Evolutionary conservation across 1,284 basidiomycete genomes (phyloP).

Genomic region (Lignosus rhinocerotis): DNA sequence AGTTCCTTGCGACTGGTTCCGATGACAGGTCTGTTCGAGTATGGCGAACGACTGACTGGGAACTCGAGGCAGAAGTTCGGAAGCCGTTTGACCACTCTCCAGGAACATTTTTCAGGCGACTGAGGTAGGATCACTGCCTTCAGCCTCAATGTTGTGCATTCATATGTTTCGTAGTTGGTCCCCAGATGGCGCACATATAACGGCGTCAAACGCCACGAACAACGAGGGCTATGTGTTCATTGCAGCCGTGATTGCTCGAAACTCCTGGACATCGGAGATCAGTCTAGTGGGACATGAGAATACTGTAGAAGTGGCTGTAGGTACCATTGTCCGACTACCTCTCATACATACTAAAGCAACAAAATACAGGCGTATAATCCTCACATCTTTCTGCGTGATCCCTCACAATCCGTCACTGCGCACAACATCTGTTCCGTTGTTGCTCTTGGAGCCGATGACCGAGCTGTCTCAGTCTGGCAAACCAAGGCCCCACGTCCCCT

Average conservation of each 20-base stretch:
- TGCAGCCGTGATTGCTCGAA: slow-evolving; percentile 89
- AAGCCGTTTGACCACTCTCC: slow-evolving; percentile 95
- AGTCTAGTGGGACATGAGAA: slow-evolving; percentile 97
- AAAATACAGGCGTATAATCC: slow-evolving; percentile 82
- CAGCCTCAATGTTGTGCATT: neutral
- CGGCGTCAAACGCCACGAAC: slow-evolving; percentile 96
- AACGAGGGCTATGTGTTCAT: slow-evolving; percentile 96
- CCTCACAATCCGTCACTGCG: slow-evolving; percentile 61
- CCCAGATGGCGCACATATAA: slow-evolving; percentile 97
- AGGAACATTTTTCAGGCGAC: slow-evolving; percentile 91
- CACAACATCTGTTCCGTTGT: slow-evolving; percentile 84
- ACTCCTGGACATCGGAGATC: slow-evolving; percentile 86
- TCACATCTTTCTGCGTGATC: slow-evolving; percentile 84
- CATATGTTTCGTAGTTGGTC: slow-evolving; percentile 74
- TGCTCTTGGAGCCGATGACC: slow-evolving; percentile 88
- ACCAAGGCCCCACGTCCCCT: slow-evolving; percentile 88
- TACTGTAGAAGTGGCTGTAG: slow-evolving; percentile 92
- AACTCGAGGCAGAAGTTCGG: slow-evolving; percentile 77
- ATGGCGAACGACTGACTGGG: slow-evolving; percentile 95
- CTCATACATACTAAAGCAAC: slow-evolving; percentile 20
- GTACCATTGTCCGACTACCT: slow-evolving; percentile 28
- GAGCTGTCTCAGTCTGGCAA: slow-evolving; percentile 90
- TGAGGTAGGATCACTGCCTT: slow-evolving; percentile 58
- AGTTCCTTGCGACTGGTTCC: slow-evolving; percentile 95
- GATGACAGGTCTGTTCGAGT: slow-evolving; percentile 97